Conservation (phyloP, 768 basidiomycete genomes). For the Wakefieldia striispora region DNA sequence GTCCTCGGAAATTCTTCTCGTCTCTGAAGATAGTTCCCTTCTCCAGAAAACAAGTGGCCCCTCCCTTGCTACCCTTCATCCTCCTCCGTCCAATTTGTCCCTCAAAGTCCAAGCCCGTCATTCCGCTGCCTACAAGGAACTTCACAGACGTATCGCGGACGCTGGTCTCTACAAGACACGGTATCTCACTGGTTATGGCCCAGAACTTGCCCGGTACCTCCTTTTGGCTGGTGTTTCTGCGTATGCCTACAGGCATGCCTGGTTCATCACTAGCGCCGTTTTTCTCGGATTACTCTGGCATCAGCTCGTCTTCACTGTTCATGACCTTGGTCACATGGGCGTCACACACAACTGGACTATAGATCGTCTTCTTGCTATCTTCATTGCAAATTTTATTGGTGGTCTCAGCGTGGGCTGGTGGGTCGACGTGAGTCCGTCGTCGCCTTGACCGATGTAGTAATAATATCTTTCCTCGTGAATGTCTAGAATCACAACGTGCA, state of each 20-base stretch:
- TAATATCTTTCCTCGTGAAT: slow-evolving; percentile 1
- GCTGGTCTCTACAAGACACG: slow-evolving; percentile 86
- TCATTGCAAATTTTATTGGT: slow-evolving; percentile 83
- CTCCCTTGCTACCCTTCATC: slow-evolving; percentile 45
- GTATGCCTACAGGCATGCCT: slow-evolving; percentile 57
- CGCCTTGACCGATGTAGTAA: background rate
- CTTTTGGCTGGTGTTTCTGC: slow-evolving; percentile 59
- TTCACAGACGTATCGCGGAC: slow-evolving; percentile 70
- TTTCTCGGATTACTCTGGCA: slow-evolving; percentile 92
- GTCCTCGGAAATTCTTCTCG: slow-evolving; percentile 63
- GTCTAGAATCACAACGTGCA: slow-evolving; percentile 90
- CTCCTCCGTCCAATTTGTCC: slow-evolving; percentile 54
- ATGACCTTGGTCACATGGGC: slow-evolving; percentile 94
- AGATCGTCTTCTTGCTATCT: slow-evolving; percentile 77
- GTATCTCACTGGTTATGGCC: slow-evolving; percentile 85
- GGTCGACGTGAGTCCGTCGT: slow-evolving; percentile 77
- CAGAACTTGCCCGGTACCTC: slow-evolving; percentile 78
- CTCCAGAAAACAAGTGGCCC: slow-evolving; percentile 34
- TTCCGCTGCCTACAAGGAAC: slow-evolving; percentile 73
- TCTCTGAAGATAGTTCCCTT: slow-evolving; percentile 39
- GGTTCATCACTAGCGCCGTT: slow-evolving; percentile 73
- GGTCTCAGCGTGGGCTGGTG: slow-evolving; percentile 98
- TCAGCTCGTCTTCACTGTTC: slow-evolving; percentile 87
- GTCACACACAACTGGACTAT: slow-evolving; percentile 83
- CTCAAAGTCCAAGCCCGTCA: slow-evolving; percentile 60